phyloP scores from a whole-genome alignment of 306 rosid species.

The Neltuma alba region DNA sequence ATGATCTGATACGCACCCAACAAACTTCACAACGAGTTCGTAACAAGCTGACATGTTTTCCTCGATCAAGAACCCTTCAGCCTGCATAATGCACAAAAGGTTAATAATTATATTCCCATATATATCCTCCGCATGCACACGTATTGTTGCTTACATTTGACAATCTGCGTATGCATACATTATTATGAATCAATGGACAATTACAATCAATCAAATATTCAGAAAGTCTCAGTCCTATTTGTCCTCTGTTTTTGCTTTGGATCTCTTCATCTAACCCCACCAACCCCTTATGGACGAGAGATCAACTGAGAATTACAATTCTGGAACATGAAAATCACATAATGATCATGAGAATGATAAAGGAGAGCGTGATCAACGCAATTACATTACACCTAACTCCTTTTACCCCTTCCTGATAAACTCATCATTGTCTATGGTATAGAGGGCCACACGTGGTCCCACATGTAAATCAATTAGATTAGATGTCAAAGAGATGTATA shows the following conservation, averaged over 20 bases:
- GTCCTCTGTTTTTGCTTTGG: too few species aligned
- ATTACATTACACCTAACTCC: background rate
- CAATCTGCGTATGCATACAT: background rate
- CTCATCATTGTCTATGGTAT: background rate
- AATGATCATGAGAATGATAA: background rate
- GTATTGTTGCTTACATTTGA: background rate
- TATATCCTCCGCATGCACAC: background rate
- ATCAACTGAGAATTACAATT: background rate
- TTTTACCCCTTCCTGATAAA: background rate
- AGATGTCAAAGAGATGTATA: background rate
- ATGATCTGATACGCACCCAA: conserved; percentile 45
- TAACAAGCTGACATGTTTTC: conserved; percentile 67
- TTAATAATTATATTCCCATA: conserved; percentile 3
- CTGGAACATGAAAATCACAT: background rate
- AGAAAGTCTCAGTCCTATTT: background rate
- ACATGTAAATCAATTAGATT: background rate
- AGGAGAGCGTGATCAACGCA: background rate
- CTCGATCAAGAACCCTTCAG: conserved; percentile 71
- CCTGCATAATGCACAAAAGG: conserved; percentile 53
- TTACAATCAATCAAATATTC: background rate
- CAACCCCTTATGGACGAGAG: too few species aligned
- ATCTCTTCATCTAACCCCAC: too few species aligned
- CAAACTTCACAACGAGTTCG: conserved; percentile 46
- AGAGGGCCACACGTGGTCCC: background rate
- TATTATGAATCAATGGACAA: background rate